Conservation (phyloP, 257 asterid species). For the Lavandula angustifolia region DNA sequence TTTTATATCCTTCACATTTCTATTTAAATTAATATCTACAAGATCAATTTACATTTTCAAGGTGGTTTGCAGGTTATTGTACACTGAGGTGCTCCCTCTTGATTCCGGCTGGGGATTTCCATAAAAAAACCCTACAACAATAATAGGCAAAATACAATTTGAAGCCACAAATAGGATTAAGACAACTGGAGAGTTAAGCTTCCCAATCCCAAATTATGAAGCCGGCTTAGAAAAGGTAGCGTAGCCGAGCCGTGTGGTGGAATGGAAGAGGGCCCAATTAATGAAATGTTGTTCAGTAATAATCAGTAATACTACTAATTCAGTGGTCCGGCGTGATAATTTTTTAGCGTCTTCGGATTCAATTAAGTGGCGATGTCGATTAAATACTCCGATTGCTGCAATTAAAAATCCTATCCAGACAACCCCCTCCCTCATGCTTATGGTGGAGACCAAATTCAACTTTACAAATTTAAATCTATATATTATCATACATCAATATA, state of each 20-base stretch:
- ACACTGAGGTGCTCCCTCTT: no score
- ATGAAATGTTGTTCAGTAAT: slow-evolving; percentile 1
- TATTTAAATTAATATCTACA: no score
- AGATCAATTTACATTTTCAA: no score
- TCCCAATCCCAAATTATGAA: no score
- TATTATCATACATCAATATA: not conserved
- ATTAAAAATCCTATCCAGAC: slow-evolving; percentile 10
- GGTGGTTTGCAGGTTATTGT: no score
- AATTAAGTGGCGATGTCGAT: not conserved
- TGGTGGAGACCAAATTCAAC: no score
- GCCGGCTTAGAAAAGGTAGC: slow-evolving; percentile 1
- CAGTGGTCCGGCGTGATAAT: slow-evolving; percentile 33
- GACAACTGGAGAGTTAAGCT: no score
- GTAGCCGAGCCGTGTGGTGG: not conserved
- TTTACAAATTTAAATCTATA: not conserved
- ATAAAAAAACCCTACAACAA: no score
- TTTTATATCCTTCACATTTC: no score
- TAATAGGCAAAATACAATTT: no score
- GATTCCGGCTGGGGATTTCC: no score
- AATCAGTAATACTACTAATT: slow-evolving; percentile 1
- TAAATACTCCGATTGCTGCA: not conserved
- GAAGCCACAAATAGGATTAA: no score
- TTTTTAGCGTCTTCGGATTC: slow-evolving; percentile 21
- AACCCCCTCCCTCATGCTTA: not conserved
- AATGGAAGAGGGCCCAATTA: not conserved